A percentile compares a stretch with the other conserved stretches of the same genome.
Conservation (phyloP, 441 rosid species). For the California macrophylla region DNA sequence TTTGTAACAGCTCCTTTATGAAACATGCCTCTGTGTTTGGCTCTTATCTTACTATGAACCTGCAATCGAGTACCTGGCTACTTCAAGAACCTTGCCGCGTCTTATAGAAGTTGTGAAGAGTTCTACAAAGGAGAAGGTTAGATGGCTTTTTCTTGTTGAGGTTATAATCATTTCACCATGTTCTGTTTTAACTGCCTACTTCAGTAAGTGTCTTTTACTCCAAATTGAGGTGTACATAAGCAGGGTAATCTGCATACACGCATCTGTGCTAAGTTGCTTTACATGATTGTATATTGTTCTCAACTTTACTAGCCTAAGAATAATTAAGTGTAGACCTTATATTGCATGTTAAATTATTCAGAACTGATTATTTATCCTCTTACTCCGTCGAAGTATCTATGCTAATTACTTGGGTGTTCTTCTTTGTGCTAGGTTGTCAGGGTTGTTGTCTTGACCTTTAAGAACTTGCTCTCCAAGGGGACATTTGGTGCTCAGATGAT, state of each 20-base stretch:
- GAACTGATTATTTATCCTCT: neutral
- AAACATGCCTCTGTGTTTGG: conserved; percentile 96
- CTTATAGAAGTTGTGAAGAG: conserved; percentile 74
- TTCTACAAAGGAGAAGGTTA: conserved; percentile 94
- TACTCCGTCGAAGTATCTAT: neutral
- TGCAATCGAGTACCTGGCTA: conserved; percentile 74
- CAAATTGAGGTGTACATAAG: too few relatives aligned
- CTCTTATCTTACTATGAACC: conserved; percentile 88
- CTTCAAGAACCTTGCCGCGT: conserved; percentile 71
- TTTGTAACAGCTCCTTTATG: conserved; percentile 76
- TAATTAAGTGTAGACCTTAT: conserved; percentile 7
- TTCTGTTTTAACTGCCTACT: neutral
- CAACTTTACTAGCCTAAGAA: conserved; percentile 5
- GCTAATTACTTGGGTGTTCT: neutral
- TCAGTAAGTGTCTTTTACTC: neutral
- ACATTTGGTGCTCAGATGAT: conserved; percentile 96
- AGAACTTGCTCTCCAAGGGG: conserved; percentile 75
- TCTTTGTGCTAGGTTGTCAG: conserved; percentile 59
- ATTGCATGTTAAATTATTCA: neutral
- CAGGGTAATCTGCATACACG: neutral
- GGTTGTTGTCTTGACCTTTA: conserved; percentile 75
- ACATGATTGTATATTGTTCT: conserved; percentile 1
- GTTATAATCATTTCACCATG: conserved; percentile 12
- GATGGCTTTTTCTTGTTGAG: conserved; percentile 13
- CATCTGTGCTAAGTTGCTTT: neutral